These are phyloP conservation scores for Cercophora samala DNA, from an alignment of 495 filamentous ascomycete genomes.

Conservation along the genomic window DNA sequence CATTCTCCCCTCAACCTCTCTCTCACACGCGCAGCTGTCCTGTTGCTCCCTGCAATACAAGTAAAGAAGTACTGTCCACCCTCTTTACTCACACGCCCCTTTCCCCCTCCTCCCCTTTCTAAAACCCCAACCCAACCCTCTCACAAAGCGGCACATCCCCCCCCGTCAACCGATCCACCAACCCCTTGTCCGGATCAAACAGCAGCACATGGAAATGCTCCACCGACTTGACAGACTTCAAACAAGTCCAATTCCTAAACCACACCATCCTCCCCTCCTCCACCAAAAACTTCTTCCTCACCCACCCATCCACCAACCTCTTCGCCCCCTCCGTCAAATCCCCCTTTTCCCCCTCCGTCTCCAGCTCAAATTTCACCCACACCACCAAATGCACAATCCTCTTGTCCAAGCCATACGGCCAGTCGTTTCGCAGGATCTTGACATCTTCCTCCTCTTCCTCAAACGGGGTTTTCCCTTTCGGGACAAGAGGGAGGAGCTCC, in stretches of 20 bases:
- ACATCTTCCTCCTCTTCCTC: slow-evolving; percentile 57
- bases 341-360: slow-evolving; percentile 61
- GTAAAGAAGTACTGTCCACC: neutral
- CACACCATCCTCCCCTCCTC: slow-evolving; percentile 65
- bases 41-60: neutral
- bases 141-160: slow-evolving; percentile 64
- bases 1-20: neutral
- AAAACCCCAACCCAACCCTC: slow-evolving; percentile 1
- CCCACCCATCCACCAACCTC: slow-evolving; percentile 63
- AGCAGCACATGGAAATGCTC: slow-evolving; percentile 96
- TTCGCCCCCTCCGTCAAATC: slow-evolving; percentile 63
- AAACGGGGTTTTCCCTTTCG: slow-evolving; percentile 38
- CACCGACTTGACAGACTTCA: slow-evolving; percentile 82
- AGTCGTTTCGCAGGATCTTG: slow-evolving; percentile 81
- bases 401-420: slow-evolving; percentile 79
- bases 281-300: slow-evolving; percentile 58
- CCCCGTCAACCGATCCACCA: slow-evolving; percentile 67
- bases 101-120: neutral
- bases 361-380: slow-evolving; percentile 79
- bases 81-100: neutral
- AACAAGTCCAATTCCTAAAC: slow-evolving; percentile 84
- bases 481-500: slow-evolving; percentile 33
- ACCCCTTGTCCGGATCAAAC: slow-evolving; percentile 64
- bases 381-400: slow-evolving; percentile 78
- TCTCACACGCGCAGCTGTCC: neutral